Evolutionary conservation across 2,329 filamentous ascomycete species (phyloP), one percentile per base, ranked within the genome.

Genomic region (Fusarium incarnatum): DNA sequence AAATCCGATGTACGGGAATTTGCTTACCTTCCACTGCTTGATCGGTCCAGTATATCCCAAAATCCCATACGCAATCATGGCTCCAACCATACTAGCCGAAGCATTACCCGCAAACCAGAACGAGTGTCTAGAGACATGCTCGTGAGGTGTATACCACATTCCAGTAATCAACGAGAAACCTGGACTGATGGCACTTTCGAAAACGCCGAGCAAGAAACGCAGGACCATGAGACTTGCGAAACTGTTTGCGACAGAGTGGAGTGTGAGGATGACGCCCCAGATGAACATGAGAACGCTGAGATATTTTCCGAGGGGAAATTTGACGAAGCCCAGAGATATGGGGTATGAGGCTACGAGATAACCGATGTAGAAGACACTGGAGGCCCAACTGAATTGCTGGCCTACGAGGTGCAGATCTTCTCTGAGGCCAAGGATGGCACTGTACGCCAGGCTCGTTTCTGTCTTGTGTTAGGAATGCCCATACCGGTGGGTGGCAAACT

Each of bases 381-480:
- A 64, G 1, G 60, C 58, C 60, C 60, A 64, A 15, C 58, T 63
- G 28, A 63, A 64, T 37, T 64, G 58, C 0, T 64, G 60, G 1
- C 60, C 60, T 1, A 63, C 48, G 5, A 64, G 58, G 18, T 56
- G 8, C 11, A 64, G 8, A 6, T 64, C 60, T 5, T 64, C 58
- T 48, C 58, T 37, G 1, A 64, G 42, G 9, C 58, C 60, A 0
- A 64, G 34, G 7, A 64, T 64, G 18, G 60, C 60, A 10, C 60
- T 63, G 30, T 64, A 64, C 22, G 60, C 48, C n/a, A 64, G 12
- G 32, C 60, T 63, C 0, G 60, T 64, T n/a, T 64, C 60, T 64
- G 7, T 27, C 12, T 2, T 7, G 8, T 4, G 27, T 64, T 30
- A 64, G 16, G n/a, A 12, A 1, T 7, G 1, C 12, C 2, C 3